Conservation (phyloP, 2,329 filamentous ascomycete species). For the Neofusicoccum ribis region DNA sequence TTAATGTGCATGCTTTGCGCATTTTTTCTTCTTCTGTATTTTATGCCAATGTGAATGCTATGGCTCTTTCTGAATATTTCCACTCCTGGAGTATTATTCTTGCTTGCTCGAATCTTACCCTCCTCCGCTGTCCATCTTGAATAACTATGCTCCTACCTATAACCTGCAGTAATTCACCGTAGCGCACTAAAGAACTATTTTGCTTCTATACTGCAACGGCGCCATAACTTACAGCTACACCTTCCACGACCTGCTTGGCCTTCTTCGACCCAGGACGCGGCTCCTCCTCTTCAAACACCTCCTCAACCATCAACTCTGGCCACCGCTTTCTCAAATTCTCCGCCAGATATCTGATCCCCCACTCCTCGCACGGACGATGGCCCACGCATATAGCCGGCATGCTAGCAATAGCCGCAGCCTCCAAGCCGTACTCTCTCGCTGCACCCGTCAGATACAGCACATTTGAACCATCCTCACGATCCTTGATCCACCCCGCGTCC, state of each 20-base stretch:
- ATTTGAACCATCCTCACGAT: slow-evolving; percentile 27
- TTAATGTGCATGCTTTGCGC: too few species aligned
- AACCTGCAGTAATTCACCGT: too few species aligned
- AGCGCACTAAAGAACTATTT: slow-evolving; percentile 25
- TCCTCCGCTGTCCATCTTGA: too few species aligned
- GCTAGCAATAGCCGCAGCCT: slow-evolving; percentile 32
- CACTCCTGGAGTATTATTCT: too few species aligned
- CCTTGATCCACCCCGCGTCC: slow-evolving; percentile 28
- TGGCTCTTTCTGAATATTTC: too few species aligned
- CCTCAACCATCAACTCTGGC: slow-evolving; percentile 33
- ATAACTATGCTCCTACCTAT: too few species aligned
- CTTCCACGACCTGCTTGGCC: not conserved
- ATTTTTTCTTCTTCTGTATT: too few species aligned
- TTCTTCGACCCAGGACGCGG: not conserved
- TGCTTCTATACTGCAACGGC: slow-evolving; percentile 31
- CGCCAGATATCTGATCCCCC: slow-evolving; percentile 40
- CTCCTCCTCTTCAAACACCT: slow-evolving; percentile 38
- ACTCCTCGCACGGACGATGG: slow-evolving; percentile 40
- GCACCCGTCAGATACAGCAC: slow-evolving; percentile 43
- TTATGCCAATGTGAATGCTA: too few species aligned
- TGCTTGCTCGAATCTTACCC: too few species aligned
- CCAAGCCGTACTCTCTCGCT: slow-evolving; percentile 34
- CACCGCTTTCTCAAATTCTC: slow-evolving; percentile 31
- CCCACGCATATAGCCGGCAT: slow-evolving; percentile 42
- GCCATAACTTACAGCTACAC: not conserved